Evolutionary conservation across 2,329 filamentous ascomycete genomes (phyloP).

Genomic region (Fusarium compactum): DNA sequence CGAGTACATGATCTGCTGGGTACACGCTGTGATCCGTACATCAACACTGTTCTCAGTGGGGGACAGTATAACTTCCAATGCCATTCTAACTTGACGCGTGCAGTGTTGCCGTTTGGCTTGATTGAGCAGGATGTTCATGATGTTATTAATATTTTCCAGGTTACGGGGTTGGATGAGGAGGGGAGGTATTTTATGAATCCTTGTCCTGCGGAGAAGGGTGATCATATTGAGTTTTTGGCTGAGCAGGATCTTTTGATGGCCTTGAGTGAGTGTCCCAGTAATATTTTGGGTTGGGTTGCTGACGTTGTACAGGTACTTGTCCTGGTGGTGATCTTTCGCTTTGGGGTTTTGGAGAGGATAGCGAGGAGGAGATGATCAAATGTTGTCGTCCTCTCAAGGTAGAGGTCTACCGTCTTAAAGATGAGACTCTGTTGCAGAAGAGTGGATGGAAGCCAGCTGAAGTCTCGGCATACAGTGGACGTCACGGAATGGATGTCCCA

Average conservation of each 20-base stretch:
- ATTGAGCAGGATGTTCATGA: slow-evolving; percentile 83
- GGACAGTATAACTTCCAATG: slow-evolving; percentile 84
- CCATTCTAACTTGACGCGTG: slow-evolving; percentile 82
- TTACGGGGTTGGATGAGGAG: slow-evolving; percentile 78
- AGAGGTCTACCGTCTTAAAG: slow-evolving; percentile 74
- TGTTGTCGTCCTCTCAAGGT: slow-evolving; percentile 81
- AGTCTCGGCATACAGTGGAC: slow-evolving; percentile 66
- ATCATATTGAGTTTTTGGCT: slow-evolving; percentile 81
- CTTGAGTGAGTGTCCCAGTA: slow-evolving; percentile 56
- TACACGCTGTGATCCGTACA: slow-evolving; percentile 87
- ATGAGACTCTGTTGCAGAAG: slow-evolving; percentile 62
- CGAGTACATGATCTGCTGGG: slow-evolving; percentile 83
- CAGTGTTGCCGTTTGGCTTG: slow-evolving; percentile 75
- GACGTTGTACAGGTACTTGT: slow-evolving; percentile 67
- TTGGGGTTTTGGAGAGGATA: slow-evolving; percentile 82
- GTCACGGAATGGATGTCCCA: slow-evolving; percentile 43
- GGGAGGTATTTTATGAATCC: slow-evolving; percentile 83
- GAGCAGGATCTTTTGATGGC: slow-evolving; percentile 79
- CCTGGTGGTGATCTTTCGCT: slow-evolving; percentile 83
- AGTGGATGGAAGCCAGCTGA: slow-evolving; percentile 72
- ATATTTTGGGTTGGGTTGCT: background rate
- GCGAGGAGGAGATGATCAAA: slow-evolving; percentile 74
- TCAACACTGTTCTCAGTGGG: slow-evolving; percentile 79
- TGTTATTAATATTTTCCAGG: slow-evolving; percentile 88
- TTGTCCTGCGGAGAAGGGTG: slow-evolving; percentile 65